Percentiles rank a stretch among this genome's conserved stretches.
Conservation (phyloP, 2,329 filamentous ascomycete species). For the Huntiella decipiens region DNA sequence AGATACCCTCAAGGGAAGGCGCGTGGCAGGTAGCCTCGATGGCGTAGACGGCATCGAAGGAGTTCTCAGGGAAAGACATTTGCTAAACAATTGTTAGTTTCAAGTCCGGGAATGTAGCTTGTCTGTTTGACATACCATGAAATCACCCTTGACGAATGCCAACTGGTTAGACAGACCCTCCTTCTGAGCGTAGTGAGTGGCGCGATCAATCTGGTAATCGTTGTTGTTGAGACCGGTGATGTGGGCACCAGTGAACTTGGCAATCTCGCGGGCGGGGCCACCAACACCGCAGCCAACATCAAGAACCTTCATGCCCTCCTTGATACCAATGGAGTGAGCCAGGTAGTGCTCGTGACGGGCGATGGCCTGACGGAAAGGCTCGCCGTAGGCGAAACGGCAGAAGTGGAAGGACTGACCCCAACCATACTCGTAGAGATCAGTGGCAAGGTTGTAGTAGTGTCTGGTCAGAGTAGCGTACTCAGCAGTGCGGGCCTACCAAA, state of each 20-base stretch:
- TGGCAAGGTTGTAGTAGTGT: conserved; percentile 97
- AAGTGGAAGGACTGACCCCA: conserved; percentile 97
- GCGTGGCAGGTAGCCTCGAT: conserved; percentile 96
- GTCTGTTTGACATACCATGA: conserved; percentile 46
- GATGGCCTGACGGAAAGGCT: conserved; percentile 79
- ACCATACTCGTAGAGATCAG: conserved; percentile 88
- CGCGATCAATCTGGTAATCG: conserved; percentile 94
- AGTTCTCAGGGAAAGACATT: conserved; percentile 86
- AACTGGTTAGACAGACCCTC: conserved; percentile 66
- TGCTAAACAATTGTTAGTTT: conserved; percentile 31
- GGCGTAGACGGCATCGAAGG: conserved; percentile 86
- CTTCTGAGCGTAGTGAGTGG: conserved; percentile 65
- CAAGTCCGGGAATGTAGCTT: not conserved
- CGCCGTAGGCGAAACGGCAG: conserved; percentile 74
- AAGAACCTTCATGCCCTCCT: conserved; percentile 72
- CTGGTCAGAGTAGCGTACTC: conserved; percentile 87
- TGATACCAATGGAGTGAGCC: conserved; percentile 70
- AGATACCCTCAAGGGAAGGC: conserved; percentile 75
- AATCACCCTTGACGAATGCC: conserved; percentile 83
- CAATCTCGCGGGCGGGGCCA: conserved; percentile 85
- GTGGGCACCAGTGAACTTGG: conserved; percentile 81
- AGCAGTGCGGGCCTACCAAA: conserved; percentile 47
- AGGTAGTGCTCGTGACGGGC: conserved; percentile 97
- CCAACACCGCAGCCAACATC: conserved; percentile 96
- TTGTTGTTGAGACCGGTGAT: conserved; percentile 95